A percentile compares a stretch with the other conserved stretches of the same genome.
phyloP scores from a whole-genome alignment of 371 early-diverging fungal species.

The Mucor plumbeus region DNA sequence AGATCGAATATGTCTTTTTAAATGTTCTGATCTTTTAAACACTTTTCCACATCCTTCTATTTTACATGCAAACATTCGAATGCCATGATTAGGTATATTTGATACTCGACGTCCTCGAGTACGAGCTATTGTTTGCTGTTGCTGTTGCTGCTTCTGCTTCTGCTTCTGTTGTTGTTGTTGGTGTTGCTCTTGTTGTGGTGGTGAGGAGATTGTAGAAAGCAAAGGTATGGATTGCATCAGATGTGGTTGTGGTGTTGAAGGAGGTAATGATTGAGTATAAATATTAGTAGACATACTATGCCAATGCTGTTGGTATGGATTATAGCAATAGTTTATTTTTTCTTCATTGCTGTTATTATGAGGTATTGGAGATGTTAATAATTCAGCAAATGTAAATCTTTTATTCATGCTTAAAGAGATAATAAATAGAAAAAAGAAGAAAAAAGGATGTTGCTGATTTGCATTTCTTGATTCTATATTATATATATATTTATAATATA shows the following conservation, averaged over 20 bases:
- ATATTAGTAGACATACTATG: not conserved
- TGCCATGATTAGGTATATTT: conserved; percentile 37
- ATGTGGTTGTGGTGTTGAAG: conserved; percentile 10
- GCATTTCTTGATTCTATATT: not conserved
- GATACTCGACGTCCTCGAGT: conserved; percentile 64
- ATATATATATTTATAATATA: not conserved
- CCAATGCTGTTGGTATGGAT: not conserved
- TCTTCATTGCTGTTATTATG: not conserved
- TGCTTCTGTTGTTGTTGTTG: conserved; percentile 28
- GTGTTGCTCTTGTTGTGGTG: conserved; percentile 35
- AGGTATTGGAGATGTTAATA: not conserved
- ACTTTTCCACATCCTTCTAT: conserved; percentile 61
- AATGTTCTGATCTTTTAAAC: conserved; percentile 69
- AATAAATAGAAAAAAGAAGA: not conserved
- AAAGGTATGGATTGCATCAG: not conserved
- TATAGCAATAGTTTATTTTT: conserved; percentile 1
- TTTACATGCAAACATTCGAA: conserved; percentile 57
- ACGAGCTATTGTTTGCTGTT: conserved; percentile 30
- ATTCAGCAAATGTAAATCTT: conserved; percentile 19
- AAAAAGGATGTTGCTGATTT: not conserved
- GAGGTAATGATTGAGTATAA: not conserved
- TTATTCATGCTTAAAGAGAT: conserved; percentile 1
- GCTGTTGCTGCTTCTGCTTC: conserved; percentile 32
- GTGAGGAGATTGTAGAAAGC: conserved; percentile 24
- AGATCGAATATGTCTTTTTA: conserved; percentile 67